Base-by-base conservation (phyloP, 257 asterid genomes). In the Euphrasia confusa region DNA sequence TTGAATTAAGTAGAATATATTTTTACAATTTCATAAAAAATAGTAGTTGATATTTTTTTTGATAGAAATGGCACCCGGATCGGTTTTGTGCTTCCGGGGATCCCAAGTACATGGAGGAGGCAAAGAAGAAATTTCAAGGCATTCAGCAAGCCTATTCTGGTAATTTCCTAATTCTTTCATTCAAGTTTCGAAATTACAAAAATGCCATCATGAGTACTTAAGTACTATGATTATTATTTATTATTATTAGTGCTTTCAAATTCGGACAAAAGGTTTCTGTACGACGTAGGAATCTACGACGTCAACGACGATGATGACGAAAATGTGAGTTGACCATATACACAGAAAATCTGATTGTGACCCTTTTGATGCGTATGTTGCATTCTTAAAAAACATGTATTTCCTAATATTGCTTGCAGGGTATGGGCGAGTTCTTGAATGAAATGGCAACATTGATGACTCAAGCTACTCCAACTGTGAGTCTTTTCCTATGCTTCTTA, bases 91-190 rank as follows among this genome's bases (percentile, higher is more conserved):
- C 89, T 52, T 60, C 81, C 0, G 96, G 93, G 48, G 79, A 72
- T 71, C 50, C 74, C 0, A 81, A 74, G 71, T 40, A 66, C 12
- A 68, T 78, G 54, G 97, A 87, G 17, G 97, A 87, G 56, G 95
- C 96, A 5, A 90, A 90, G 79, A 83, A 68, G 77, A 85, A 83
- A 70, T 87, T 90, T 69, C 97, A 90, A 75, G 78, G 81, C 15
- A 78, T 90, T 73, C 97, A 90, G 63, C 84, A 85, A 78, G 97
- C 97, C 33, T 90, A 90, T 77, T 82, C 96, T 63, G 97, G 97
- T 87, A 70, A 14, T 24, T 54, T 54, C 54, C 11, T 14, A 3
- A 49, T 58, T 17, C 54, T 63, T 27, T 18, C 58, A 27, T 55
- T n/a, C n/a, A n/a, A n/a, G n/a, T n/a, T 32, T 39, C 9, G 11